phyloP scores from a whole-genome alignment of 225 moss, liverwort and hornwort genomes.

The Ulota crispa region DNA sequence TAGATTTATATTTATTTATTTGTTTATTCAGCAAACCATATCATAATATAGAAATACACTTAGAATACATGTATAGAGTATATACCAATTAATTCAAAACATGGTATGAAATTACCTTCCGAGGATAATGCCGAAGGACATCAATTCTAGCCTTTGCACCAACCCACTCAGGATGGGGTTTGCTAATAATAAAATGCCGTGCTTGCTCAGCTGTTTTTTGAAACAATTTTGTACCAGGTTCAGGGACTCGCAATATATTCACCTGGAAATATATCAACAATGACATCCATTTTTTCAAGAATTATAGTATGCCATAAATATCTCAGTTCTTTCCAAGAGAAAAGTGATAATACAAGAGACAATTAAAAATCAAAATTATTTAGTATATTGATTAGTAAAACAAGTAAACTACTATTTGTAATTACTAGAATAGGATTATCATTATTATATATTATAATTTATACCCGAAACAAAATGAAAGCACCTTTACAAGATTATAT shows the following conservation, averaged over 20 bases:
- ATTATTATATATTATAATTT: too few species aligned
- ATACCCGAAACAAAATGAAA: background rate
- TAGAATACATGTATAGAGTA: rapidly evolving
- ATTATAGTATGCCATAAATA: background rate
- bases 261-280: background rate
- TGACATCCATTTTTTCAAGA: rapidly evolving
- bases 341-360: rapidly evolving
- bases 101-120: background rate
- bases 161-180: slow-evolving; percentile 38
- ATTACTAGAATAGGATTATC: rapidly evolving
- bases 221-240: slow-evolving; percentile 34
- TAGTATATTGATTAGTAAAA: background rate
- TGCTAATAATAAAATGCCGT: slow-evolving; percentile 31
- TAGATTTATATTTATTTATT: too few species aligned
- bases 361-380: background rate
- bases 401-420: rapidly evolving
- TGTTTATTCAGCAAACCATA: background rate
- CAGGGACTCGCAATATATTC: slow-evolving; percentile 26
- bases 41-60: too few species aligned
- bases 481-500: slow-evolving; percentile 32
- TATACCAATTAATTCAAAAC: background rate
- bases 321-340: rapidly evolving
- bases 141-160: slow-evolving; percentile 28
- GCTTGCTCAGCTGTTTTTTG: slow-evolving; percentile 19
- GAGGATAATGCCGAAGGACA: background rate